Conservation (phyloP, 139 green algal genomes). For the Tetradesmus obliquus region DNA sequence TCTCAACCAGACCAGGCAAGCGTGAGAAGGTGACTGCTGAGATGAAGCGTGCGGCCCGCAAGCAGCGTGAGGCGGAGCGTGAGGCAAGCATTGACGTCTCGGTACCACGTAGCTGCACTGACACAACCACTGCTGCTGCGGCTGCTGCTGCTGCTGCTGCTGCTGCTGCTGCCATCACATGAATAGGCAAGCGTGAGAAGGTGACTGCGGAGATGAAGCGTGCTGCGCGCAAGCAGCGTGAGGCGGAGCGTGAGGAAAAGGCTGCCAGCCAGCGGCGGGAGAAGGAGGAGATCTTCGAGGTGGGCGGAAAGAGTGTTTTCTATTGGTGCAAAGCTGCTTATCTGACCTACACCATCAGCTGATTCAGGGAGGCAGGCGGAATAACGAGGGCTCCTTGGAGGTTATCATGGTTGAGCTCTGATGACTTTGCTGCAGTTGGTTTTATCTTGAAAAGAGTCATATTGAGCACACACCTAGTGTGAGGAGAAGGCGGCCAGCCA, state of each 20-base stretch:
- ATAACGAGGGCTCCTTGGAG: no score
- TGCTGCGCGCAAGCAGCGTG: constrained; percentile 62
- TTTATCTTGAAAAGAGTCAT: no score
- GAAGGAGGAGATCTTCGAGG: constrained; percentile 95
- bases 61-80: constrained; percentile 59
- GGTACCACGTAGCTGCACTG: not conserved
- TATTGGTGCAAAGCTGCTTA: not conserved
- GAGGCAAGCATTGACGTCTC: constrained; percentile 42
- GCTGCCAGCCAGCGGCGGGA: constrained; percentile 46
- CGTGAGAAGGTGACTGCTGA: constrained; percentile 5
- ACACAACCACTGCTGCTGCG: not conserved
- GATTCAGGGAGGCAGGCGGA: no score
- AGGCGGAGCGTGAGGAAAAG: constrained; percentile 60
- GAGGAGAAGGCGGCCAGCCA: constrained; percentile 55
- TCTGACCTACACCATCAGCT: no score
- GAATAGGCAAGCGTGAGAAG: constrained; percentile 38
- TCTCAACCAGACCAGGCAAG: not conserved
- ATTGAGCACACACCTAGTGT: constrained; percentile 35
- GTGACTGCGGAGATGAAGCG: constrained; percentile 76
- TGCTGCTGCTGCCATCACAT: no score
- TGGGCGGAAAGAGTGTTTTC: constrained; percentile 46
- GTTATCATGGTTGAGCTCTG: no score
- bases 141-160: no score
- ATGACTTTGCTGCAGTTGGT: no score
- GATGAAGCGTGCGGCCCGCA: constrained; percentile 70